These are phyloP conservation scores for Cystobasidium slooffiae DNA, from an alignment of 1,284 basidiomycete species.

Conservation along the genomic window DNA sequence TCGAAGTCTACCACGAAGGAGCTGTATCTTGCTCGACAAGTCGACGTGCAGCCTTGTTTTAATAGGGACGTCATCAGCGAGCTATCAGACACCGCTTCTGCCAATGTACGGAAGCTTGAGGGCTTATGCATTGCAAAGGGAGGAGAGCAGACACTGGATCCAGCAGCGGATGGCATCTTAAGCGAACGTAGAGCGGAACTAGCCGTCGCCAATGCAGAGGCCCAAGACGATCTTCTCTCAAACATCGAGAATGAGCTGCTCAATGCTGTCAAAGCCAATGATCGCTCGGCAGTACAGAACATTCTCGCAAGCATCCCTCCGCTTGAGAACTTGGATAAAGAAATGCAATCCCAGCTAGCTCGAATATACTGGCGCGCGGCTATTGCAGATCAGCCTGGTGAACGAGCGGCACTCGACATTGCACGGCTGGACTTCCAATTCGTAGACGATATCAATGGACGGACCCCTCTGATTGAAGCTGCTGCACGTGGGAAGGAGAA, in stretches of 20 bases:
- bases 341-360: slow-evolving; percentile 30
- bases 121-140: slow-evolving; percentile 59
- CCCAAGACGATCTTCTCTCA: slow-evolving; percentile 65
- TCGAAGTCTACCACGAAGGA: slow-evolving; percentile 94
- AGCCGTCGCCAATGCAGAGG: slow-evolving; percentile 40
- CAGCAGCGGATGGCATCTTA: slow-evolving; percentile 42
- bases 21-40: slow-evolving; percentile 92
- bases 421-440: slow-evolving; percentile 83
- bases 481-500: slow-evolving; percentile 79
- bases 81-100: slow-evolving; percentile 90
- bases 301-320: slow-evolving; percentile 44
- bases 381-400: slow-evolving; percentile 65
- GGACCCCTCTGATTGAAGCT: slow-evolving; percentile 93
- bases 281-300: slow-evolving; percentile 46
- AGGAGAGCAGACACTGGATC: slow-evolving; percentile 58
- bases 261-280: slow-evolving; percentile 48
- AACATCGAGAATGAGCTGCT: slow-evolving; percentile 85
- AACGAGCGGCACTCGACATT: slow-evolving; percentile 62
- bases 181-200: slow-evolving; percentile 37
- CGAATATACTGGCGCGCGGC: slow-evolving; percentile 90
- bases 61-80: slow-evolving; percentile 98
- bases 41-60: slow-evolving; percentile 97
- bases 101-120: slow-evolving; percentile 89
- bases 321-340: slow-evolving; percentile 21
- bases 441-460: slow-evolving; percentile 95